Evolutionary conservation across 176 grass and related monocot species (phyloP).

Genomic region (Microstegium vimineum): DNA sequence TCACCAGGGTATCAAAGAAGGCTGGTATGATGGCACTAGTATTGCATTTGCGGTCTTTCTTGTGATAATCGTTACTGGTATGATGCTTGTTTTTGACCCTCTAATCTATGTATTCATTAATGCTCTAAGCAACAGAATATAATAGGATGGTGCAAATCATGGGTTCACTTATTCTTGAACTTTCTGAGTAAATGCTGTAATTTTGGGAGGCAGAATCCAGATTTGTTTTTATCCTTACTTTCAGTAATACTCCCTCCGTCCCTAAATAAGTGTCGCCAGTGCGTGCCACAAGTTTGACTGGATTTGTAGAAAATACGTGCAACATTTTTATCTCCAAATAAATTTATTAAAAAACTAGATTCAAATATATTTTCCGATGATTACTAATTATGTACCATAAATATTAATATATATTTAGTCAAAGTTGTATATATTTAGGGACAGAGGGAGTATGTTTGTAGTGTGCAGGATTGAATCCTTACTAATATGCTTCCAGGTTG

Average conservation of each 20-base stretch:
- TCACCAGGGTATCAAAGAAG: constrained; percentile 91
- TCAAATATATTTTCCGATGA: too few species aligned
- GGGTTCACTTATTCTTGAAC: background rate
- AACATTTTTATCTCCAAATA: too few species aligned
- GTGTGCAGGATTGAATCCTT: background rate
- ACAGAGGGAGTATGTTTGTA: too few species aligned
- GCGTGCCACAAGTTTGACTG: too few species aligned
- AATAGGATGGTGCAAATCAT: constrained; percentile 10
- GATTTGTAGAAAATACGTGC: too few species aligned
- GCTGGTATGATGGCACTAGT: constrained; percentile 93
- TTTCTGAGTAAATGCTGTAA: background rate
- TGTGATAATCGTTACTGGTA: constrained; percentile 98
- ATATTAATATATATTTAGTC: too few species aligned
- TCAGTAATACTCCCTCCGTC: too few species aligned
- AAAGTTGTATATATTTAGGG: too few species aligned
- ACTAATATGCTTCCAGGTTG: background rate
- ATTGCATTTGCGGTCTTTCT: constrained; percentile 92
- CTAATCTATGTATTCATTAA: background rate
- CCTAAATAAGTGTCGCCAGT: too few species aligned
- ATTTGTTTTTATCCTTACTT: background rate
- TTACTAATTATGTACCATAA: too few species aligned
- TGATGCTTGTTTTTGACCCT: constrained; percentile 18
- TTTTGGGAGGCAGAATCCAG: background rate
- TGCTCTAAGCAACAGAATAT: constrained; percentile 10
- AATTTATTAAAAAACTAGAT: too few species aligned